Evolutionary conservation across 1,284 basidiomycete species (phyloP).

Genomic region (Tylopilus orsonianus): DNA sequence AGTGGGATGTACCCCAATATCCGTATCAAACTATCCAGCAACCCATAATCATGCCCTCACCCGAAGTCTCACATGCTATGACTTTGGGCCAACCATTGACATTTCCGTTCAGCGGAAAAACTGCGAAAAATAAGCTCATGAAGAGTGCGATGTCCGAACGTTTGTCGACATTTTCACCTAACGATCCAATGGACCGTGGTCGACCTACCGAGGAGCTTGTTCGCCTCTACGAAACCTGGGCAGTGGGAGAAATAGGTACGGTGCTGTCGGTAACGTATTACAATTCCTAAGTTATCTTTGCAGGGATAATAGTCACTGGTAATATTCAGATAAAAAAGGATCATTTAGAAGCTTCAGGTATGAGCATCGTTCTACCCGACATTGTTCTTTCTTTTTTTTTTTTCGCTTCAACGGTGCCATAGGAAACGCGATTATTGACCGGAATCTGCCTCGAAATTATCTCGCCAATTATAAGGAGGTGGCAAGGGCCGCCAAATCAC

Average conservation of each 20-base stretch:
- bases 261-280: neutral
- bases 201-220: slow-evolving; percentile 35
- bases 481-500: slow-evolving; percentile 32
- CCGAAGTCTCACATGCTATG: slow-evolving; percentile 15
- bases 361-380: neutral
- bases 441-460: slow-evolving; percentile 29
- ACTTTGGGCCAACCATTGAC: slow-evolving; percentile 27
- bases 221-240: slow-evolving; percentile 36
- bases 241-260: slow-evolving; percentile 34
- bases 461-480: slow-evolving; percentile 23
- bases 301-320: slow-evolving; percentile 34
- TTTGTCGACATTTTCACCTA: slow-evolving; percentile 33
- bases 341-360: slow-evolving; percentile 35
- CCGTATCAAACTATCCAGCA: slow-evolving; percentile 19
- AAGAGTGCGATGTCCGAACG: slow-evolving; percentile 37
- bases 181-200: slow-evolving; percentile 32
- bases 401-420: neutral
- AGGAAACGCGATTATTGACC: slow-evolving; percentile 35
- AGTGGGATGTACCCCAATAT: slow-evolving; percentile 16
- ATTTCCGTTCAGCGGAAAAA: slow-evolving; percentile 34
- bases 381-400: neutral
- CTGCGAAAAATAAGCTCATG: slow-evolving; percentile 33
- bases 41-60: slow-evolving; percentile 17
- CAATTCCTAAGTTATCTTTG: slow-evolving; percentile 2
- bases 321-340: slow-evolving; percentile 37